Evolutionary conservation across 768 basidiomycete species (phyloP).

Genomic region (Amanita rubescens): DNA sequence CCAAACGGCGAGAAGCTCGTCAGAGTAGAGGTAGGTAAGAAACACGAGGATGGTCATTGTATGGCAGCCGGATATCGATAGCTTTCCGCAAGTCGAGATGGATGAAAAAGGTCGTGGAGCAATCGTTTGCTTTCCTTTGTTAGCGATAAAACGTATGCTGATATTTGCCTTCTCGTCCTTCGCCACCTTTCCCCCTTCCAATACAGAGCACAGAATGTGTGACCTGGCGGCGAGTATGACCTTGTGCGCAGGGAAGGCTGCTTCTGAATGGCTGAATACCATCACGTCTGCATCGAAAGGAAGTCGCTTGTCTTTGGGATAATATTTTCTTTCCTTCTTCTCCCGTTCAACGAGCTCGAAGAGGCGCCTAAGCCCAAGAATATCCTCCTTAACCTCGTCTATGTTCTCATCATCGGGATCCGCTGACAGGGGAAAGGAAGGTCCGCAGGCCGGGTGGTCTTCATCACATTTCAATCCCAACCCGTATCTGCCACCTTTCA

Average conservation of each 20-base stretch:
- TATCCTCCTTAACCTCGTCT: slow-evolving; percentile 22
- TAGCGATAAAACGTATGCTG: slow-evolving; percentile 11
- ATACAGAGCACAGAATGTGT: slow-evolving; percentile 31
- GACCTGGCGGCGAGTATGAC: slow-evolving; percentile 61
- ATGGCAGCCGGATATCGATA: slow-evolving; percentile 49
- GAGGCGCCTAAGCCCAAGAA: slow-evolving; percentile 25
- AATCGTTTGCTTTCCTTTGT: slow-evolving; percentile 13
- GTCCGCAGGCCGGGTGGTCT: not conserved
- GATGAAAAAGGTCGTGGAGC: not conserved
- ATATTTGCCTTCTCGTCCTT: slow-evolving; percentile 12
- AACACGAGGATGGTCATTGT: slow-evolving; percentile 68
- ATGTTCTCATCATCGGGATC: slow-evolving; percentile 32
- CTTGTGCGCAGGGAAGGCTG: slow-evolving; percentile 54
- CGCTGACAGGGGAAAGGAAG: slow-evolving; percentile 17
- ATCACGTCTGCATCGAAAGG: slow-evolving; percentile 59
- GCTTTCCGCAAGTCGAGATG: slow-evolving; percentile 13
- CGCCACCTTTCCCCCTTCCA: slow-evolving; percentile 25
- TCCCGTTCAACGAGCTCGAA: slow-evolving; percentile 25
- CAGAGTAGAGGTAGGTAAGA: slow-evolving; percentile 83
- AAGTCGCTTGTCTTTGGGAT: slow-evolving; percentile 15
- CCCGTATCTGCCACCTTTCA: slow-evolving; percentile 2
- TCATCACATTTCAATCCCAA: not conserved
- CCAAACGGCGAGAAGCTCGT: slow-evolving; percentile 78
- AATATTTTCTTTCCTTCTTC: slow-evolving; percentile 16
- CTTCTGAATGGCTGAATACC: slow-evolving; percentile 31